Conservation (phyloP, 2,329 filamentous ascomycete species). For the Talaromyces rugulosus region DNA sequence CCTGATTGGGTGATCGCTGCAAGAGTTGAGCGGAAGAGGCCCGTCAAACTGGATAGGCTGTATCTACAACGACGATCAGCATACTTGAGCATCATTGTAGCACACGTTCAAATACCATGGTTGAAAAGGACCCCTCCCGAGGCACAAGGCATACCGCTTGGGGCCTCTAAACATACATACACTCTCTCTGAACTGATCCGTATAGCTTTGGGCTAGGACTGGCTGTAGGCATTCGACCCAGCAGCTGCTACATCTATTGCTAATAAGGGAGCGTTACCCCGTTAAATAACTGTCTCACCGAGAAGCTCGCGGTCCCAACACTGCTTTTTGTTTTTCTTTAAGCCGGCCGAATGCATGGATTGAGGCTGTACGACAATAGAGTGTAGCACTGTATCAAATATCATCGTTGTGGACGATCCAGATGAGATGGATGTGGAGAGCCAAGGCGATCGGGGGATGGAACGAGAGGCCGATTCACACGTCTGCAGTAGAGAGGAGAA, state of each 20-base stretch:
- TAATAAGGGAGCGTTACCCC: neutral
- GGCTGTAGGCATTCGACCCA: neutral
- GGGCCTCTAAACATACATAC: neutral
- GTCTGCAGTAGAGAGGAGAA: neutral
- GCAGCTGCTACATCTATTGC: neutral
- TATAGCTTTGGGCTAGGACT: neutral
- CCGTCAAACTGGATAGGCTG: conserved; percentile 8
- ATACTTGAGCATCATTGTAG: conserved; percentile 11
- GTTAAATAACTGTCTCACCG: neutral
- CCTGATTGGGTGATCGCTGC: conserved; percentile 9
- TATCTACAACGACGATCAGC: conserved; percentile 13
- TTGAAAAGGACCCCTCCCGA: neutral
- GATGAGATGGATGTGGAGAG: neutral
- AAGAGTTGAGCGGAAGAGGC: conserved; percentile 5
- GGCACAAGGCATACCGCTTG: neutral
- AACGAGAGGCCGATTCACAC: neutral
- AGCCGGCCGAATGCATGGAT: neutral
- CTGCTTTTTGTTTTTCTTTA: neutral
- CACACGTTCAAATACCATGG: conserved; percentile 4
- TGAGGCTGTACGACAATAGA: neutral
- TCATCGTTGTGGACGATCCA: neutral
- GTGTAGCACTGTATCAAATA: neutral
- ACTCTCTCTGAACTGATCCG: neutral
- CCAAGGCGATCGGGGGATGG: neutral
- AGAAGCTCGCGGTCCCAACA: neutral